Percentiles rank a stretch among this genome's conserved stretches.
phyloP scores from a whole-genome alignment of 495 filamentous ascomycete genomes.

The Apiosordaria backusii region DNA sequence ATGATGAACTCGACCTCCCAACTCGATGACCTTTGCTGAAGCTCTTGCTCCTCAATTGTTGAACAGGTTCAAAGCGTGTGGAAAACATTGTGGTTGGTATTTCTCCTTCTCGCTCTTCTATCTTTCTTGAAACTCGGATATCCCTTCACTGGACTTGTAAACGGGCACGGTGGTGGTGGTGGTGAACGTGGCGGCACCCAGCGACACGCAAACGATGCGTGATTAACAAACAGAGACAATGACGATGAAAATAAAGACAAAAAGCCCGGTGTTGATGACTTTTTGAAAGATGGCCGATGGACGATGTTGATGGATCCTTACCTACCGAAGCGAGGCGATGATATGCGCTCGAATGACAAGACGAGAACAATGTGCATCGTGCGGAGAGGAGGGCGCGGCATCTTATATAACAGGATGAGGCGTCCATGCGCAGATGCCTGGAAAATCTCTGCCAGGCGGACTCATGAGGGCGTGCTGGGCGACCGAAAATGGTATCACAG shows the following conservation, averaged over 20 bases:
- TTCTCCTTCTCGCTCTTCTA: neutral
- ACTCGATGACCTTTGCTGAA: constrained; percentile 40
- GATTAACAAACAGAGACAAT: constrained; percentile 12
- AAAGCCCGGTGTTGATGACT: constrained; percentile 21
- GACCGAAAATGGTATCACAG: constrained; percentile 24
- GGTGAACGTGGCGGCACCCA: neutral
- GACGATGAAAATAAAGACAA: constrained; percentile 14
- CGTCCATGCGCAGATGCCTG: constrained; percentile 32
- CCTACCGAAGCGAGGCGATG: constrained; percentile 18
- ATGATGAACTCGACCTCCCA: constrained; percentile 43
- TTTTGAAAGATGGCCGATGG: constrained; percentile 13
- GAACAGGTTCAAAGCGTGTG: constrained; percentile 38
- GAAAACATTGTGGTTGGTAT: constrained; percentile 39
- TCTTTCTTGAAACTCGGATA: neutral
- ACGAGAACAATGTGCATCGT: constrained; percentile 16
- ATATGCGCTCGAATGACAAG: constrained; percentile 15
- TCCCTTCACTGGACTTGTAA: neutral
- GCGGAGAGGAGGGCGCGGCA: constrained; percentile 13
- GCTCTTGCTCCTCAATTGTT: constrained; percentile 34
- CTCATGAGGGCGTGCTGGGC: constrained; percentile 19
- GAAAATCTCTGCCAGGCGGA: constrained; percentile 15
- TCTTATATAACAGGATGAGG: constrained; percentile 29
- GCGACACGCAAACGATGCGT: neutral
- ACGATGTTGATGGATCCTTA: constrained; percentile 22
- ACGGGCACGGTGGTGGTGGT: constrained; percentile 1